Evolutionary conservation across 768 basidiomycete genomes (phyloP), one percentile per base, ranked within the genome.

Genomic region (Boletus patriciae): DNA sequence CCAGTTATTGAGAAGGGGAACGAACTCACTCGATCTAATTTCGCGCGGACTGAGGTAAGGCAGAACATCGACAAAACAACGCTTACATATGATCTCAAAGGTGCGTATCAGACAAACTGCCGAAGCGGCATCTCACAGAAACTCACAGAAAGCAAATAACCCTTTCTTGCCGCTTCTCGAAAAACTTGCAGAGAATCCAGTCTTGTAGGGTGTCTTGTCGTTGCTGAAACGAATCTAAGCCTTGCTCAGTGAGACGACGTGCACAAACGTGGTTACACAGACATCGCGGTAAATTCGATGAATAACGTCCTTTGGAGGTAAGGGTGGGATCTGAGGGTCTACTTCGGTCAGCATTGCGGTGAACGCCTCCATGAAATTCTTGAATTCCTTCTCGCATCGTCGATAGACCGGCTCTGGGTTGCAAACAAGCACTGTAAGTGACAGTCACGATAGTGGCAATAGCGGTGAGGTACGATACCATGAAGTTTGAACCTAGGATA

Each of bases 141-240:
- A 79, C 89, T 75, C 69, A 92, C 94, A 95, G 18, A 78, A 79
- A 21, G 94, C 94, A 70, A 92, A 98, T 13, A 87, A 83, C 0
- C 95, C 93, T 66, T 98, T 98, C 41, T 90, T 76, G 3, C 96
- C 96, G 29, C 89, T 89, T 46, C 97, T 78, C 4, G 93, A 94
- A 62, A 95, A 91, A 52, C 86, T 88, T 0, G 92, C 90, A 0
- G 88, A 88, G 33, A 98, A 80, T 11, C 79, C 79, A 7, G 72
- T 82, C 74, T 98, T 98, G 77, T 99, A 99, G 0, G 96, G 96
- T 6, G 96, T 99, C 75, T 94, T 95, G 69, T 94, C 90, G 54
- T 92, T 92, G 67, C 90, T 92, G 73, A 96, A 97, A 15, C 94
- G 83, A 23, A 96, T 71, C 90, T 93, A 44, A 36, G 36, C 8